Evolutionary conservation across 345 rosid species (phyloP).

Genomic region (Citrus sp.): DNA sequence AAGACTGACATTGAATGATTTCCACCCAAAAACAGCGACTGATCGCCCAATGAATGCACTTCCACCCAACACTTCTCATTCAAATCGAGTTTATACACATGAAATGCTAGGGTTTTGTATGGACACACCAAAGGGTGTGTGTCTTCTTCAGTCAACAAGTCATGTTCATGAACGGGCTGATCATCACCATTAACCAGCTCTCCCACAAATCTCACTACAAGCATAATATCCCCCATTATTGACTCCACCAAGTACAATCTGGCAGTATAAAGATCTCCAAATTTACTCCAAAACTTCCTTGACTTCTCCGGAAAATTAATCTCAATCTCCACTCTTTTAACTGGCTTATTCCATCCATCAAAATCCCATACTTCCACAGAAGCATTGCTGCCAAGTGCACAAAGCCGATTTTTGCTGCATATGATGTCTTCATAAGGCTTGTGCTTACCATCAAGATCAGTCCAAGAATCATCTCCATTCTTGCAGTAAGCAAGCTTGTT

Average conservation of each 20-base stretch:
- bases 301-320: neutral
- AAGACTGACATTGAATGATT: constrained; percentile 13
- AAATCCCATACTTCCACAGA: constrained; percentile 3
- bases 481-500: constrained; percentile 1
- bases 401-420: neutral
- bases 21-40: constrained; percentile 15
- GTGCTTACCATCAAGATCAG: neutral
- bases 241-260: constrained; percentile 18
- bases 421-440: neutral
- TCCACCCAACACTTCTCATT: constrained; percentile 2
- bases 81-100: constrained; percentile 11
- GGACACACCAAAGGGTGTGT: constrained; percentile 20
- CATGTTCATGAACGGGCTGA: neutral
- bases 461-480: neutral
- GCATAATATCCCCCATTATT: constrained; percentile 7
- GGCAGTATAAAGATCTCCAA: neutral
- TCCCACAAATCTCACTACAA: constrained; percentile 13
- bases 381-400: neutral
- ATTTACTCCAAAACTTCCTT: neutral
- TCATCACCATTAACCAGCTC: constrained; percentile 14
- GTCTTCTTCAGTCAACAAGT: constrained; percentile 11
- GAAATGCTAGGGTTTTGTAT: neutral
- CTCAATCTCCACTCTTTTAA: neutral
- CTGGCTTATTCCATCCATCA: neutral
- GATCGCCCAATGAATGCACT: neutral